Evolutionary conservation across 2,329 filamentous ascomycete species (phyloP), one percentile per base, ranked within the genome.

Genomic region (Periconia sp.): DNA sequence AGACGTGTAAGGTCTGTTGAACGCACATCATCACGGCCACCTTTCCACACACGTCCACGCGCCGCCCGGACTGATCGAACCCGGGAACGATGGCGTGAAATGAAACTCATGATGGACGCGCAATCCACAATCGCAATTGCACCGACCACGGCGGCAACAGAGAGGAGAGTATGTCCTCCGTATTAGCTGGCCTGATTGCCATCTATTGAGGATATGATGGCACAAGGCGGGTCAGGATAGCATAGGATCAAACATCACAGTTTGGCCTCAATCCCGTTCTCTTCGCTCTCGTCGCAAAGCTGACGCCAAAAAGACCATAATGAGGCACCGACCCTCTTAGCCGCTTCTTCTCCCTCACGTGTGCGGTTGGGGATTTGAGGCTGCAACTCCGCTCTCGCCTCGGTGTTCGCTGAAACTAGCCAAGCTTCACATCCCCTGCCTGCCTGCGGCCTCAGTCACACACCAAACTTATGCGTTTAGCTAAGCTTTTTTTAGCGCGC

Each of bases 401-500:
- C 43, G 51, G 32, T 18, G 24, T 45, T 30, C 17, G 43, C 58
- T 68, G 65, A 69, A 68, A 68, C 66, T 15, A 21, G 57, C 49
- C 50, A 54, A 57, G 64, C 55, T 53, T 69, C 63, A 66, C 6
- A 21, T 15, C 42, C 54, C 48, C 41, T 50, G 42, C 29, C 36
- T 44, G 46, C 43, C 50, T 54, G 51, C 45, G 36, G 50, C 59
- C 59, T 57, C 59, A 59, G 52, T 56, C 57, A 57, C 52, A 57
- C 41, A 52, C 52, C 55, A 65, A 63, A 65, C 60, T 66, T 64
- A 63, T 67, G 65, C 64, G 65, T 69, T 68, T 68, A 45, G 56
- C 48, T 46, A 54, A 52, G 47, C 48, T 57, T 57, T 53, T 54
- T 55, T 43, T 48, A 41, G 46, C 25, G 54, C 46, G 52, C 46